Percentiles rank a stretch among this genome's conserved stretches.
Evolutionary conservation across 2,329 filamentous ascomycete genomes (phyloP).

Genomic region (Mycosphaerelloides madeirae): DNA sequence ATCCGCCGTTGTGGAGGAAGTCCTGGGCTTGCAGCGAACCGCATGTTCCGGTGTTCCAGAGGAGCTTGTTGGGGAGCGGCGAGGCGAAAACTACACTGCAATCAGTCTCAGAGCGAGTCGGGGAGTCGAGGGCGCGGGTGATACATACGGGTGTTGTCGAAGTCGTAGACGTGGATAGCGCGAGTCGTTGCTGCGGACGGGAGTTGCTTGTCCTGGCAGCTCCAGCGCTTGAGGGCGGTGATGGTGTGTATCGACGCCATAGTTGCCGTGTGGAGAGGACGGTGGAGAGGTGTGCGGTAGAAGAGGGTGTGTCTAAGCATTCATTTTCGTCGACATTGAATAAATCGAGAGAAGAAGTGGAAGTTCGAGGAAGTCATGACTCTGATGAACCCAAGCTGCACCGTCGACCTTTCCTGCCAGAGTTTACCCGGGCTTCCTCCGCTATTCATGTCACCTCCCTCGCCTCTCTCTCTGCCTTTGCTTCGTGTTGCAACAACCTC

Average conservation of each 20-base stretch:
- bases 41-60: constrained; percentile 78
- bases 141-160: constrained; percentile 82
- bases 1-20: constrained; percentile 66
- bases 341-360: background rate
- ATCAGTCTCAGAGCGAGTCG: constrained; percentile 13
- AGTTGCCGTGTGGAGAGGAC: background rate
- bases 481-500: too few relatives aligned
- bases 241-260: constrained; percentile 47
- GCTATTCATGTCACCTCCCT: too few relatives aligned
- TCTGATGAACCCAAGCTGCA: too few relatives aligned
- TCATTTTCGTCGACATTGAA: background rate
- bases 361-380: too few relatives aligned
- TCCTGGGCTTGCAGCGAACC: constrained; percentile 72
- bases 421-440: too few relatives aligned
- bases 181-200: constrained; percentile 68
- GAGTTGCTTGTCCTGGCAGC: constrained; percentile 66
- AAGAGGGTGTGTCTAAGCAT: background rate
- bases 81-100: constrained; percentile 70
- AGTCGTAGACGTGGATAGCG: constrained; percentile 89
- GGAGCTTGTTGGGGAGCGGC: constrained; percentile 77
- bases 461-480: too few relatives aligned
- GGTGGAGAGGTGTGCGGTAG: background rate
- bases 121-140: background rate
- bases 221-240: constrained; percentile 80
- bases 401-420: too few relatives aligned